Base-by-base conservation (phyloP, 1,284 basidiomycete species). In the Abortiporus biennis region DNA sequence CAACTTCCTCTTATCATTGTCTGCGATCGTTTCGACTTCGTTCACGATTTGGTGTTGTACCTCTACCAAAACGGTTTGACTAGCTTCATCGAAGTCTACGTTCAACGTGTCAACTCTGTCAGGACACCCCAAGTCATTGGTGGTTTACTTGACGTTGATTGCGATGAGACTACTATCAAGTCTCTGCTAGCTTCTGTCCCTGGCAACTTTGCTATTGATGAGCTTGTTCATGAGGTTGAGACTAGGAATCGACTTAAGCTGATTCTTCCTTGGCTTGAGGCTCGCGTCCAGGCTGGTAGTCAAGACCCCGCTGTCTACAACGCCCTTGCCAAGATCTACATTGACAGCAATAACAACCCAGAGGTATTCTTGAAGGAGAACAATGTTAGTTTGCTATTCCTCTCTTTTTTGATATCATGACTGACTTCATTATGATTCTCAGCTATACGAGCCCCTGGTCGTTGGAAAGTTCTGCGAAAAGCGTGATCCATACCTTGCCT, bases 391-490 rank as follows among this genome's bases (percentile, higher is more conserved):
- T 13, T 22, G 21, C 16, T 27, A 37, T 12, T 13, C 40, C 12
- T 46, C 21, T 34, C 19, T n/a, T n/a, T 41, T 23, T 19, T 1
- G 6, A n/a, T 4, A 17, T 24, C 12, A 30, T 11, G 36, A 47
- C 9, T 42, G 40, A 40, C 36, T 19, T 38, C 17, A 42, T 31
- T 21, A 13, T 6, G 43, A 39, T 32, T 21, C 46, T 17, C 50
- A 92, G 89, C 66, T 95, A 20, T 99, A 99, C 66, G 95, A 99
- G 60, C 92, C 96, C 6, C 74, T 94, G 32, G 82, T 95, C 21
- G 92, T 99, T 52, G 96, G 96, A 50, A 98, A 98, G 69, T 99
- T 98, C 78, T 99, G 96, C 68, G 96, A 99, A 71, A 92, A 92
- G 51, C 88, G 96, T 41, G 96, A 99, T 63, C 96, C 96, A 5